Percentiles rank a stretch among this genome's conserved stretches.
Evolutionary conservation across 371 early-diverging fungal species (phyloP).

Genomic region (Fennellomyces sp.): DNA sequence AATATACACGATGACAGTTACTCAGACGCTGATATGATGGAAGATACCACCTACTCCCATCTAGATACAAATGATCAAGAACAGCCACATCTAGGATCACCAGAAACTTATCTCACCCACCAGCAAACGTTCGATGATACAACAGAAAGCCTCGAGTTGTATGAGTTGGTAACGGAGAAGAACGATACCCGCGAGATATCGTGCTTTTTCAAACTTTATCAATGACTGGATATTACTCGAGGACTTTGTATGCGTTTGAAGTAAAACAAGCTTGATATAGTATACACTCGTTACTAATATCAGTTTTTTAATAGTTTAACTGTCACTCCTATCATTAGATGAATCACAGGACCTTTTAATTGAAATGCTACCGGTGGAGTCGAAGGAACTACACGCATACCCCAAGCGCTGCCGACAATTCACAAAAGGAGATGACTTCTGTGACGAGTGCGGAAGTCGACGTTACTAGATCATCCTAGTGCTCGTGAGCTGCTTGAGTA

Average conservation of each 20-base stretch:
- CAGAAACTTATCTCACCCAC: neutral
- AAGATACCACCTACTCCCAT: too few relatives aligned
- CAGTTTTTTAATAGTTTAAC: too few relatives aligned
- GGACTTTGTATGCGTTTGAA: neutral
- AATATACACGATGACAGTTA: too few relatives aligned
- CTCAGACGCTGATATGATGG: too few relatives aligned
- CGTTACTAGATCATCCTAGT: neutral
- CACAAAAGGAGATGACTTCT: neutral
- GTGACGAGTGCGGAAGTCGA: neutral
- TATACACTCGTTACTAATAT: neutral
- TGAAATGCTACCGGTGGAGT: neutral
- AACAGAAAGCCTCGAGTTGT: neutral
- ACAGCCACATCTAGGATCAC: too few relatives aligned
- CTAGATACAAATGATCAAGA: too few relatives aligned
- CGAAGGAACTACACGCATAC: neutral
- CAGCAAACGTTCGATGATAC: neutral
- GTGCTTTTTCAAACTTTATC: neutral
- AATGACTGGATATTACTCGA: neutral
- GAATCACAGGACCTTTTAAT: neutral
- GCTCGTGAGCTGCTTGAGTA: neutral
- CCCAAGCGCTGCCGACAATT: neutral
- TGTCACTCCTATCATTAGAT: neutral
- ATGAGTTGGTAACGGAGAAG: neutral
- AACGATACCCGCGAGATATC: neutral
- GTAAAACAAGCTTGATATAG: neutral